Base-by-base conservation (phyloP, 371 early-diverging fungal species). In the Smittium mucronatum region DNA sequence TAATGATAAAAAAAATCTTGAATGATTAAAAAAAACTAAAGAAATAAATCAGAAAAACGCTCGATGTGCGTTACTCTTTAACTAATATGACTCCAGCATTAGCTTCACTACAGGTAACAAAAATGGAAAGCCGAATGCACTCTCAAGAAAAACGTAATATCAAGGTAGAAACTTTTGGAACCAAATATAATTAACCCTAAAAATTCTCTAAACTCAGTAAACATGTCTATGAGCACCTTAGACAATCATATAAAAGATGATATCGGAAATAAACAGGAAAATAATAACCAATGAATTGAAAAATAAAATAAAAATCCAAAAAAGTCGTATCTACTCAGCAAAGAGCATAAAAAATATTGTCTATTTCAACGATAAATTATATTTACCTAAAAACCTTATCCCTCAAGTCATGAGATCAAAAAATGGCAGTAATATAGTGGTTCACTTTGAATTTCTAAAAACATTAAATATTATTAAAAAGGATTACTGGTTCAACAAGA, bases 1-100 rank as follows among this genome's bases (percentile, higher is more conserved):
- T 11, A 67, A 16, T n/a, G 67, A 67, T 34, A 36, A 67, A 5
- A 67, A 67, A 67, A 61, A 36, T 30, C 29, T 67, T 57, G 5
- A 2, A 61, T 29, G 16, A 5, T 61, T 67, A 5, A 67, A 67
- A n/a, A 26, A 57, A 30, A 30, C 36, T 30, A 61, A 36, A 57
- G 28, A 11, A 61, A 5, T 67, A 36, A 67, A 67, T n/a, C 5
- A 28, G 25, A 36, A n/a, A 61, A 5, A 57, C 57, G 63, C 36
- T n/a, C 5, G 67, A 28, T 67, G 57, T 5, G 57, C n/a, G n/a
- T 30, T 57, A 29, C n/a, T 31, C 5, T 67, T 67, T 16, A 61
- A n/a, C 57, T 31, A 60, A 64, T 73, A 58, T 16, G n/a, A 72
- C 32, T 71, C 67, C 17, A 31, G 26, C 33, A 64, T 73, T n/a